A percentile compares a stretch with the other conserved stretches of the same genome.
phyloP scores from a whole-genome alignment of 2,329 filamentous ascomycete genomes.

The Fusarium sp. region DNA sequence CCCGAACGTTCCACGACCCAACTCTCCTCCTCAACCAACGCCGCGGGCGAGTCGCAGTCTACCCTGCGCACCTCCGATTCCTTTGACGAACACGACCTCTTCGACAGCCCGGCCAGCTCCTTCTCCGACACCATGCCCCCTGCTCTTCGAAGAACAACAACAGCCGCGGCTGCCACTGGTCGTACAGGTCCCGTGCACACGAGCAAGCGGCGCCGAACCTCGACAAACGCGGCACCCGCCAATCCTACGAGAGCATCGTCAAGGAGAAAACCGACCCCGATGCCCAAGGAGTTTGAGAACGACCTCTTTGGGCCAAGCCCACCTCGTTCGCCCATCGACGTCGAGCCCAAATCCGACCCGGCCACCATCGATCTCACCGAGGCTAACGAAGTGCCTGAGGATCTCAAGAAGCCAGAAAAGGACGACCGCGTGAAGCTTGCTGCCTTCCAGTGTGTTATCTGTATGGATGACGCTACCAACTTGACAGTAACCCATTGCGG shows the following conservation, averaged over 20 bases:
- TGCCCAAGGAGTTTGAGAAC: constrained; percentile 45
- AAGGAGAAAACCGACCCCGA: constrained; percentile 23
- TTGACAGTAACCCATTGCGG: constrained; percentile 78
- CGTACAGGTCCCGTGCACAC: constrained; percentile 26
- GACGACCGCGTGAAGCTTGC: constrained; percentile 68
- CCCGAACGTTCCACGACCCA: constrained; percentile 42
- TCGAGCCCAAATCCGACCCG: constrained; percentile 42
- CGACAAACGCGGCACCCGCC: constrained; percentile 22
- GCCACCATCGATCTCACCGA: constrained; percentile 57
- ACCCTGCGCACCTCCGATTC: constrained; percentile 50
- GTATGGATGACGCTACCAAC: constrained; percentile 73
- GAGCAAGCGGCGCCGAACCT: constrained; percentile 50
- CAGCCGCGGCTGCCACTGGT: constrained; percentile 27
- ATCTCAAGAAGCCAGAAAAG: constrained; percentile 61
- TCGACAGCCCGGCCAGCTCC: constrained; percentile 48
- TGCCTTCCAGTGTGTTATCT: constrained; percentile 76
- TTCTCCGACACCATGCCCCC: constrained; percentile 52
- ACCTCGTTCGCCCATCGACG: constrained; percentile 22
- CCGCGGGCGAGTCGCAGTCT: constrained; percentile 46
- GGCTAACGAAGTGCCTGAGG: constrained; percentile 60
- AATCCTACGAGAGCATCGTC: constrained; percentile 14
- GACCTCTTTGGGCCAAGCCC: constrained; percentile 47
- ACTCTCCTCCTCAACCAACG: constrained; percentile 42
- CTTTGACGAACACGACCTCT: constrained; percentile 46
- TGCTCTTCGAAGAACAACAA: constrained; percentile 36